Base-by-base conservation (phyloP, 495 filamentous ascomycete genomes). In the Hapsidospora chrysogenum region DNA sequence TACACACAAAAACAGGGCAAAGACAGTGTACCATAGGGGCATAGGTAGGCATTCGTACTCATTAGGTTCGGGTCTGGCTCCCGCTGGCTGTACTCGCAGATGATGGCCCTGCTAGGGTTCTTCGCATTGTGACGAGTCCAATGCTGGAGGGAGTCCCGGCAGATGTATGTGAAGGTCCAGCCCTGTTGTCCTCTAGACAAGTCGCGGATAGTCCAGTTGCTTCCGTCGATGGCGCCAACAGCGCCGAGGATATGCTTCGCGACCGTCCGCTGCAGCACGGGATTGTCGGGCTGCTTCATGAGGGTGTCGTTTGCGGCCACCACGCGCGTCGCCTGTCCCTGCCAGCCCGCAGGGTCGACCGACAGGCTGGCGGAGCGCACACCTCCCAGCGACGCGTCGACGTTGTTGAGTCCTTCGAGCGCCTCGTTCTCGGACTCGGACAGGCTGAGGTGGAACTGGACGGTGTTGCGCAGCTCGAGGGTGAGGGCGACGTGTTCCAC, bases 111-210 rank as follows among this genome's bases (percentile, higher is more conserved):
- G 10, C 50, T 40, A 13, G 49, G 39, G 20, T 36, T 52, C 29
- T 61, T 64, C 1, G 51, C 45, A 38, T 46, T 43, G 25, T 59
- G 53, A n/a, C 57, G 60, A 31, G 39, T 48, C 63, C 63, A 67
- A 11, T 50, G 50, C 42, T 56, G 49, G 29, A 55, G 42, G n/a
- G 63, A 67, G 43, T 57, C 57, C 42, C 57, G 58, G 51, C 63
- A 67, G 29, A 57, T 50, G 37, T 64, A 63, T 10, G 48, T 56
- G 33, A 67, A 65, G 4, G 48, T 55, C 63, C 63, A 67, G 13
- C 58, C 57, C 29, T 61, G 57, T 17, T 58, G 46, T 16, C 27
- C 48, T 23, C 50, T 47, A 11, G 57, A 53, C 17, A 63, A 50
- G 14, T 53, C 37, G 6, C 59, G 52, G 28, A 61, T 48, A 3